Base-by-base conservation (phyloP, 2,329 filamentous ascomycete genomes). In the Paraphaeosphaeria sporulosa region DNA sequence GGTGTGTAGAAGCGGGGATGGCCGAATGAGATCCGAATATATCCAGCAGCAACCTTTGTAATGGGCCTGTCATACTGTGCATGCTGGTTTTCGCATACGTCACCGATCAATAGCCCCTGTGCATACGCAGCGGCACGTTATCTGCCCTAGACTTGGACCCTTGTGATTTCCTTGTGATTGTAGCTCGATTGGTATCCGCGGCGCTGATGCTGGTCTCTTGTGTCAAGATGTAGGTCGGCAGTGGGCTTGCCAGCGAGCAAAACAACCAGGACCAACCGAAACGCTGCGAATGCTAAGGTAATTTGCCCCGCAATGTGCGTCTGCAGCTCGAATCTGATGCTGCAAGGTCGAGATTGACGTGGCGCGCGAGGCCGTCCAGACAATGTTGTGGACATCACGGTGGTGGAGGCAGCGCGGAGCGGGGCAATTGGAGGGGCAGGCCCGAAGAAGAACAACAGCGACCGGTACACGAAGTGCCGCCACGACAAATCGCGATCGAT, bases 11-110 rank as follows among this genome's bases (percentile, higher is more conserved):
- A 67, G 61, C 38, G 62, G 64, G 61, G 58, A 59, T 38, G 52
- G 17, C 69, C 63, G 68, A 68, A 57, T 48, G 61, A 65, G 55
- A 52, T 61, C 62, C 67, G 67, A 66, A 56, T 53, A 30, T 23
- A 17, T 57, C 49, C 23, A 44, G 42, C 32, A 46, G 27, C 8
- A 8, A 30, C 27, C 27, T 30, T 30, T 30, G 27, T 30, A 30
- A 55, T 55, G 27, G 8, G 43, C 42, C 60, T 62, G 64, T 67
- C 61, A 65, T 65, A 23, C 46, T 55, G 27, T 25, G 52, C 52
- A 47, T 55, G 19, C 42, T 32, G 44, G 34, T 42, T 49, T 34
- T 32, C 38, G 50, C 53, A 53, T 30, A 51, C 38, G 43, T 47
- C 46, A 52, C 27, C 36, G 25, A 49, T 44, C 21, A 34, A 25